phyloP scores from a whole-genome alignment of 805 yeast species.

The Barnettozyma botsteinii region DNA sequence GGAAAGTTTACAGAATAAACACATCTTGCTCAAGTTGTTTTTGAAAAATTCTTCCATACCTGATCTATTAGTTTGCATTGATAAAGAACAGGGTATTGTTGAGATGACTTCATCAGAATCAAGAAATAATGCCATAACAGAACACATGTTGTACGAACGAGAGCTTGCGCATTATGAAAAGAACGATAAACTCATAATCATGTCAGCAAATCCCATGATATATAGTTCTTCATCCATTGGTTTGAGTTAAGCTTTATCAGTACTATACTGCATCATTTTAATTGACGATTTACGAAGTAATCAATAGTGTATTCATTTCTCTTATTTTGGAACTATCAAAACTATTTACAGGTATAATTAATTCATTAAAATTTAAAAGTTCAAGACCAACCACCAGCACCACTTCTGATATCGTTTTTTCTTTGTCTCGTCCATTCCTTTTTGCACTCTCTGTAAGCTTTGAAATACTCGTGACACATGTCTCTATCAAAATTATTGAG shows the following conservation, averaged over 20 bases:
- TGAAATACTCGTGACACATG: conserved; percentile 74
- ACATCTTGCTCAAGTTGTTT: conserved; percentile 12
- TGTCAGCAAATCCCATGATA: conserved; percentile 1
- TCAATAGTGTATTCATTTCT: not conserved
- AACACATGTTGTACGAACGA: conserved; percentile 9
- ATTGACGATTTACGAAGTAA: too few relatives aligned
- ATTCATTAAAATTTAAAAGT: not conserved
- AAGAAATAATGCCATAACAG: not conserved
- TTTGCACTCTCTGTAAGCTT: conserved; percentile 89
- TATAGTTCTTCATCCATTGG: conserved; percentile 7
- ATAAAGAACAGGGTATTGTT: conserved; percentile 15
- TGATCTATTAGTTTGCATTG: conserved; percentile 16
- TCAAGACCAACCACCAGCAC: conserved; percentile 23
- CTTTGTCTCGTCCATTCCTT: conserved; percentile 57
- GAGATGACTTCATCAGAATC: conserved; percentile 14
- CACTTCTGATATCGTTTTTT: conserved; percentile 27
- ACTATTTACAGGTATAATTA: conserved; percentile 2
- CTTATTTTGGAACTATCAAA: too few relatives aligned
- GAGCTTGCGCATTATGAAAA: conserved; percentile 7
- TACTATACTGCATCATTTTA: too few relatives aligned
- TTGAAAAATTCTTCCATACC: conserved; percentile 8
- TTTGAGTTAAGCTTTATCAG: not conserved
- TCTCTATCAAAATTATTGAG: conserved; percentile 66
- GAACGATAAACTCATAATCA: conserved; percentile 1
- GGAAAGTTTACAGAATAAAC: conserved; percentile 11